phyloP scores from a whole-genome alignment of 306 rosid genomes.

The Glycine latifolia region DNA sequence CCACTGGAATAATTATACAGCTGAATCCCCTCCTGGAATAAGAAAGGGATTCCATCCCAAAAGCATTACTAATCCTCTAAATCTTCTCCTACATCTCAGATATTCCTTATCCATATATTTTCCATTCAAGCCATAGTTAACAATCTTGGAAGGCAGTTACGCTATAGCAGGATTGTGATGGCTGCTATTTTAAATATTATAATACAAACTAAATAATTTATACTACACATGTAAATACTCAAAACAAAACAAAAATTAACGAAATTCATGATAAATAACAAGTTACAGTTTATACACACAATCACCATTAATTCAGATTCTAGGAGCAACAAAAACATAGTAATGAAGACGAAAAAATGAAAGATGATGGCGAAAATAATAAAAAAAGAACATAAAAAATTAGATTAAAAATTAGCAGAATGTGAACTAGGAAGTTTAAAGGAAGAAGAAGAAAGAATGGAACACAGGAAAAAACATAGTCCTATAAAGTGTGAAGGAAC shows the following conservation, averaged over 20 bases:
- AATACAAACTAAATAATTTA: neutral
- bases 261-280: neutral
- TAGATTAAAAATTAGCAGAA: neutral
- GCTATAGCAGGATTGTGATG: neutral
- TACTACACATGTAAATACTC: neutral
- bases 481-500: neutral
- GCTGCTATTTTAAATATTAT: neutral
- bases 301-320: neutral
- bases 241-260: neutral
- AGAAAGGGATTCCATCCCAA: conserved; percentile 29
- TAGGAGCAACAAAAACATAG: neutral
- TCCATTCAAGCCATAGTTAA: neutral
- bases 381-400: neutral
- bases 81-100: conserved; percentile 24
- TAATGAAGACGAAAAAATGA: neutral
- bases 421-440: neutral
- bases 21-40: conserved; percentile 32
- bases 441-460: neutral
- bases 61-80: conserved; percentile 20
- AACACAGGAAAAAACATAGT: neutral
- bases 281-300: neutral
- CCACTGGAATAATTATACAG: conserved; percentile 11
- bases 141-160: neutral
- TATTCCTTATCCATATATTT: conserved; percentile 2
- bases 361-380: neutral